These are phyloP conservation scores for Lactarius psammicola DNA, from an alignment of 768 basidiomycete species.

Conservation along the genomic window DNA sequence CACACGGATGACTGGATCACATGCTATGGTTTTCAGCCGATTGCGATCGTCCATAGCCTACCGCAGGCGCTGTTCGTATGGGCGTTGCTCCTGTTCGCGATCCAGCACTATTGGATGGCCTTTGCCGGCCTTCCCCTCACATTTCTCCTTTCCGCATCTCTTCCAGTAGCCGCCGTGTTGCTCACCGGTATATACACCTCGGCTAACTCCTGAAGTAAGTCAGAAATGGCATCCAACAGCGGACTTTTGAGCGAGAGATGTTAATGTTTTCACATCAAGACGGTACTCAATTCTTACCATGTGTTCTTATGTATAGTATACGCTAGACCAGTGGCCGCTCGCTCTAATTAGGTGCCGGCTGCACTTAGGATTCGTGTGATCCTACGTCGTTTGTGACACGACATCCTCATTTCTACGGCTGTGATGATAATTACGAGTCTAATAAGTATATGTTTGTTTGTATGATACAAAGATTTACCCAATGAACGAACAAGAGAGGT, in stretches of 20 bases:
- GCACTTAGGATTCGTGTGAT: background rate
- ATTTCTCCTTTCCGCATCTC: background rate
- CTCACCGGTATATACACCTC: background rate
- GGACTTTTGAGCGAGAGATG: background rate
- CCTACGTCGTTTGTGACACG: background rate
- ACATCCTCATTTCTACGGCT: background rate
- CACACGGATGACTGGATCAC: constrained; percentile 3
- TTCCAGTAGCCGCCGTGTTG: background rate
- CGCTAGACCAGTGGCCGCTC: background rate
- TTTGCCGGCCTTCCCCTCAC: background rate
- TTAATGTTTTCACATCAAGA: background rate
- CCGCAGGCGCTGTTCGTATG: constrained; percentile 12
- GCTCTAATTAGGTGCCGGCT: background rate
- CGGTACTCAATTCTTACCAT: background rate
- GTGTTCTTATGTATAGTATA: background rate
- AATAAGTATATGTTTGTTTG: background rate
- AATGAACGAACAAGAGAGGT: too few species aligned
- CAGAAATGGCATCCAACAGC: background rate
- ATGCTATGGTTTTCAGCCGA: constrained; percentile 3
- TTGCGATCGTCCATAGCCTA: constrained; percentile 16
- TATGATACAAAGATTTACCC: too few species aligned
- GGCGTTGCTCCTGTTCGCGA: constrained; percentile 5
- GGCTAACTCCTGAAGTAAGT: background rate
- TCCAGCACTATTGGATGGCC: constrained; percentile 12
- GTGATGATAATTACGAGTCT: too few species aligned